Base-by-base conservation (phyloP, 139 green algal genomes). In the Chlorella sp. region DNA sequence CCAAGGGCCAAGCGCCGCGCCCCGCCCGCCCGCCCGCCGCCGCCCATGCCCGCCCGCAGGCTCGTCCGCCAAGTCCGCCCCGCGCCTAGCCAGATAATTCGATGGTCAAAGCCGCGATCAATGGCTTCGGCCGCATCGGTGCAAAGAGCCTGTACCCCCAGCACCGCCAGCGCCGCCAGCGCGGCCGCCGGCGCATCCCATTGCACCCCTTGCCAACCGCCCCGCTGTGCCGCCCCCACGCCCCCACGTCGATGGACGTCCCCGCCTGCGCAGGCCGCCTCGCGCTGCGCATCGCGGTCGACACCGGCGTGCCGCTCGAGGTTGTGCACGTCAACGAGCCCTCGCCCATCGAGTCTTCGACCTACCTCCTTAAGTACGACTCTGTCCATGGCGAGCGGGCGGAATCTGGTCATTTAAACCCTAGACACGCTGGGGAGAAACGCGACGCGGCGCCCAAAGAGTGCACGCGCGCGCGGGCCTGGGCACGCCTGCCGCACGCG, bases 311-410 rank as follows among this genome's bases (percentile, higher is more conserved):
- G 3, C 60, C 71, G 6, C 23, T 91, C 59, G 64, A 94, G 61
- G 71, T 97, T n/a, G 91, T 93, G 31, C 80, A 89, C 36, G 74
- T 96, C 38, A 97, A 97, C 68, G 93, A 97, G 50, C 74, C 89
- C 25, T 77, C 83, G 0, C 74, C 81, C 0, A 77, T 89, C 1
- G 89, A 96, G 60, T 85, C 51, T 25, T 80, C 82, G 19, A 90
- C 91, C 8, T 97, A 97, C 81, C 82, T 97, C 1, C 76, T 93
- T 27, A 90, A 96, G 78, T 96, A 86, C 53, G 93, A 97, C 83
- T 87, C 65, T 9, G 89, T 92, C 21, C 91, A 96, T 63, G 91
- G 87, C 84, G 50, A 3, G 67, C 71, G 36, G 61, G 38, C n/a
- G n/a, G n/a, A n/a, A n/a, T n/a, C n/a, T n/a, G n/a, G n/a, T n/a